Percentiles rank a stretch among this genome's conserved stretches.
Conservation (phyloP, 306 rosid genomes). For the Inga oerstediana region DNA sequence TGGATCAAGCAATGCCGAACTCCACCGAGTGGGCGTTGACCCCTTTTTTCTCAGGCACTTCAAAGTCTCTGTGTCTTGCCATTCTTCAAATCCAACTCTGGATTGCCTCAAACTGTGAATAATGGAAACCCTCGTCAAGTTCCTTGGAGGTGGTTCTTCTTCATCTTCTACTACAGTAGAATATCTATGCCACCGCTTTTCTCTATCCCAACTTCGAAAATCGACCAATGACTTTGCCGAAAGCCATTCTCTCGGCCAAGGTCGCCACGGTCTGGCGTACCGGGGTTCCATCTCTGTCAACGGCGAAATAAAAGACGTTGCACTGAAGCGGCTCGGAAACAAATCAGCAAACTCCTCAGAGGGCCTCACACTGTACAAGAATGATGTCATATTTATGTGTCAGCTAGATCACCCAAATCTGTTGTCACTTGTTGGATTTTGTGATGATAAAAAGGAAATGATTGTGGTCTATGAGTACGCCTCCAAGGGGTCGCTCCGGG, state of each 20-base stretch:
- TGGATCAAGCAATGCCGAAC: too few relatives aligned
- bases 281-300: background rate
- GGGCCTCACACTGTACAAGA: background rate
- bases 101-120: too few relatives aligned
- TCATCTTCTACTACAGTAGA: background rate
- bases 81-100: too few relatives aligned
- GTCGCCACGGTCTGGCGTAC: background rate
- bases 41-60: too few relatives aligned
- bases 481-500: background rate
- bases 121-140: background rate
- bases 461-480: background rate
- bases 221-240: background rate
- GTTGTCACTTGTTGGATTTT: background rate
- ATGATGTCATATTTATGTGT: background rate
- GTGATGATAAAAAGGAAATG: background rate
- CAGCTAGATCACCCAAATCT: conserved; percentile 4
- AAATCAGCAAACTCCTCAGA: background rate
- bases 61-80: too few relatives aligned
- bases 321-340: background rate
- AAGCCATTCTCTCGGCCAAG: background rate
- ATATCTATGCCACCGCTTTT: conserved; percentile 13
- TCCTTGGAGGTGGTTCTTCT: background rate
- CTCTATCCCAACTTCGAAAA: background rate
- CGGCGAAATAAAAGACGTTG: background rate
- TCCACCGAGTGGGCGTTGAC: too few relatives aligned